phyloP scores from a whole-genome alignment of 805 yeast species.

The Metschnikowia lunata region DNA sequence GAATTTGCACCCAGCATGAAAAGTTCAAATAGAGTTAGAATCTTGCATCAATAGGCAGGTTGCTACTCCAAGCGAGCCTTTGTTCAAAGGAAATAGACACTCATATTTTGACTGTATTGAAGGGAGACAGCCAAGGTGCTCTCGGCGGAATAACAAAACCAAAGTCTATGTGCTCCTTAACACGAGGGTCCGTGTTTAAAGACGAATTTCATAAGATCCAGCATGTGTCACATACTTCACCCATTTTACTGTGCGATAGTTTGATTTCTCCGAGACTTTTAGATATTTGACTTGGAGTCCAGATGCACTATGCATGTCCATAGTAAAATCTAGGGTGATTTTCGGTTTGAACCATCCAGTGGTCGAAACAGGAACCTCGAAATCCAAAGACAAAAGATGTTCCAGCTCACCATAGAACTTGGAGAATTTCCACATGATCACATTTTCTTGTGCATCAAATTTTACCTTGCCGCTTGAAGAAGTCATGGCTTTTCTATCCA shows the following conservation, averaged over 20 bases:
- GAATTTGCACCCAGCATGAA: no score
- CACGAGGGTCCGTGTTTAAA: neutral
- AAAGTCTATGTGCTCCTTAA: no score
- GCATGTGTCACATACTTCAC: slow-evolving; percentile 73
- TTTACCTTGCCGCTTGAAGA: slow-evolving; percentile 63
- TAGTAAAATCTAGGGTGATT: slow-evolving; percentile 59
- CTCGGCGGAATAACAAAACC: no score
- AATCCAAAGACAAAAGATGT: slow-evolving; percentile 52
- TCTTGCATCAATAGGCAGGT: no score
- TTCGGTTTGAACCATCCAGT: slow-evolving; percentile 68
- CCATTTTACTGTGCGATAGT: slow-evolving; percentile 79
- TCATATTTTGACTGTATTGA: no score
- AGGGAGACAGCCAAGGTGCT: no score
- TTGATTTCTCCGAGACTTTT: slow-evolving; percentile 54
- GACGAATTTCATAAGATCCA: slow-evolving; percentile 76
- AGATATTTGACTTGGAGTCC: slow-evolving; percentile 73
- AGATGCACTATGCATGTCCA: slow-evolving; percentile 72
- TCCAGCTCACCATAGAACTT: slow-evolving; percentile 67
- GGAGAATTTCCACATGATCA: slow-evolving; percentile 65
- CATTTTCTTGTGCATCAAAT: slow-evolving; percentile 60
- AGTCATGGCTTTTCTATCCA: slow-evolving; percentile 23
- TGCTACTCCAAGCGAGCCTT: no score
- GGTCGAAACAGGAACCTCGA: slow-evolving; percentile 7
- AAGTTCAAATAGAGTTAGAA: no score
- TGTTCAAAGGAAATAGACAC: no score